Evolutionary conservation across 2,329 filamentous ascomycete species (phyloP), one percentile per base, ranked within the genome.

Genomic region (Cladosporium sp.): DNA sequence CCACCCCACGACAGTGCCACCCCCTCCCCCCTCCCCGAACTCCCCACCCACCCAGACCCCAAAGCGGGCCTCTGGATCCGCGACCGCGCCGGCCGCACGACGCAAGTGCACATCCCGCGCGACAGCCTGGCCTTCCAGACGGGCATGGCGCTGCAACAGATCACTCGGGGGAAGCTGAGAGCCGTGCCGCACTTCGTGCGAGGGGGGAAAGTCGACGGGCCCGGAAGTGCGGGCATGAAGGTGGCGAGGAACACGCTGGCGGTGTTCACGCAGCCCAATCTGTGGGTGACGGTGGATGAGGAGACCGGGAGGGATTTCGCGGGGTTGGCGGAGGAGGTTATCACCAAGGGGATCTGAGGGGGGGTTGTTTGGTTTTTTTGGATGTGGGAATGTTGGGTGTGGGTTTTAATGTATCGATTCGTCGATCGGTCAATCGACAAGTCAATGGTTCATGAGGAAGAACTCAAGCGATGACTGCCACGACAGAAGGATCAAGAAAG

Each of bases 81-180:
- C 67, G 92, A 90, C 24, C 85, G 93, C 39, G 82, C 83, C 0
- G 90, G 89, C 2, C 76, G 85, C 53, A 85, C 88, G 1, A 86
- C 91, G n/a, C 93, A 97, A 70, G 89, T 97, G 59, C 84, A 85
- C 64, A 96, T 99, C 57, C 93, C 92, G 1, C 79, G 84, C 37
- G 90, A 95, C 65, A 93, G 89, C 68, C 85, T 99, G 43, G 93
- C 89, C 1, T 99, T 99, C 67, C 92, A 99, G 75, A 99, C 92
- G 0, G 93, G 92, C 2, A 89, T 96, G 72, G 86, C 92, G 1
- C 75, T 99, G 44, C 86, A 97, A 71, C 78, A 89, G 52, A 96
- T 99, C 65, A 97, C 92, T 0, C 76, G 80, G n/a, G 93, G 93
- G 8, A 84, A 82, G 63, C 96, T 99, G 75, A 89, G 86, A 70